A percentile compares a stretch with the other conserved stretches of the same genome.
These are phyloP conservation scores for Ogataea nonfermentans DNA, from an alignment of 805 yeast species.

Conservation along the genomic window DNA sequence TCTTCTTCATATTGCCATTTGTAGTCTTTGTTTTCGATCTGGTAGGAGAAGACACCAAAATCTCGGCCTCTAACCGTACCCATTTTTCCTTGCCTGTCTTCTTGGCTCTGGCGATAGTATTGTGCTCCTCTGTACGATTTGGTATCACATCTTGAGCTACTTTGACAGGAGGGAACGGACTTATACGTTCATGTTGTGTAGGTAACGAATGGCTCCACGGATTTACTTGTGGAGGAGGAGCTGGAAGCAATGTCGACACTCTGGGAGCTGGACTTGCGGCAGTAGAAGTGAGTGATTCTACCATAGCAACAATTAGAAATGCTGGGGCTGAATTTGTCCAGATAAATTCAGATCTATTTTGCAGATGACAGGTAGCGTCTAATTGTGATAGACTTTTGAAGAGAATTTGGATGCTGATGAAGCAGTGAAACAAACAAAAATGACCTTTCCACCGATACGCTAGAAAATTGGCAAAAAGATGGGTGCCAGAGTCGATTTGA, in stretches of 20 bases:
- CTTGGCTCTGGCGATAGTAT: slow-evolving; percentile 15
- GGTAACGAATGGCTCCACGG: slow-evolving; percentile 23
- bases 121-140: background rate
- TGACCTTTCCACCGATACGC: background rate
- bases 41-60: slow-evolving; percentile 20
- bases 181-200: background rate
- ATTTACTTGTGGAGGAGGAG: slow-evolving; percentile 30
- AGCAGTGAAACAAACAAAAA: background rate
- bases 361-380: slow-evolving; percentile 8
- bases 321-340: slow-evolving; percentile 2
- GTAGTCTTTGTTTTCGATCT: slow-evolving; percentile 5
- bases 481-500: background rate
- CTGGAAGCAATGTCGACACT: slow-evolving; percentile 26
- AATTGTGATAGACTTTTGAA: background rate
- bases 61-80: slow-evolving; percentile 27
- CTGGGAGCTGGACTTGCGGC: slow-evolving; percentile 1
- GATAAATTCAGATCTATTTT: slow-evolving; percentile 5
- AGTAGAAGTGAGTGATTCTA: slow-evolving; percentile 1
- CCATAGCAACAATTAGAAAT: slow-evolving; percentile 1
- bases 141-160: background rate
- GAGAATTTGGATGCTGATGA: background rate
- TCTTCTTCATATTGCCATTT: slow-evolving; percentile 6
- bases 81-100: slow-evolving; percentile 26
- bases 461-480: background rate
- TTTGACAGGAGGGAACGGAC: background rate